Percentiles rank a stretch among this genome's conserved stretches.
These are phyloP conservation scores for Arthroderma sp. DNA, from an alignment of 2,329 filamentous ascomycete species.

Conservation along the genomic window DNA sequence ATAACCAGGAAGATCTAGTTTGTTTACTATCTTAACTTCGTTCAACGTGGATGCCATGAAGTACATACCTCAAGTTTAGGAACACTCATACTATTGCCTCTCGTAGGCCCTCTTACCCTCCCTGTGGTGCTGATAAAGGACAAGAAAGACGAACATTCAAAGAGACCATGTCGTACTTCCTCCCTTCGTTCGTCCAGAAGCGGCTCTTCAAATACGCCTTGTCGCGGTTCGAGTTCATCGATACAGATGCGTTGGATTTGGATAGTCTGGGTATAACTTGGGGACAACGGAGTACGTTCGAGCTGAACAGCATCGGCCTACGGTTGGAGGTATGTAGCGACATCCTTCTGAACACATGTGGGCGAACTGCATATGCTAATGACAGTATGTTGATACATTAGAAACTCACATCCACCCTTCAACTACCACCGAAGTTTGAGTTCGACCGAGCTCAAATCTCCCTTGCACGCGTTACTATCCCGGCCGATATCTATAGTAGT, in stretches of 20 bases:
- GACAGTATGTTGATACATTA: constrained; percentile 24
- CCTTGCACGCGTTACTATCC: constrained; percentile 66
- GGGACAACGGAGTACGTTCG: constrained; percentile 66
- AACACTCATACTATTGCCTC: background rate
- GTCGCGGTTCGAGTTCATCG: constrained; percentile 70
- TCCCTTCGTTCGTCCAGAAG: constrained; percentile 73
- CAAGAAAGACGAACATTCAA: background rate
- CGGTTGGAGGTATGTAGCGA: constrained; percentile 52
- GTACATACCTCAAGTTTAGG: no score
- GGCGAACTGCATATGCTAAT: background rate
- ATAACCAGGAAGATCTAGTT: no score
- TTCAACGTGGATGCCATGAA: no score
- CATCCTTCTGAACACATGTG: constrained; percentile 3
- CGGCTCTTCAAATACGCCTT: constrained; percentile 77
- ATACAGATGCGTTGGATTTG: constrained; percentile 72
- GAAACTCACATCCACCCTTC: constrained; percentile 65
- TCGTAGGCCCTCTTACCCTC: background rate
- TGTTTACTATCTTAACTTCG: no score
- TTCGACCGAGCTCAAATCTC: constrained; percentile 63
- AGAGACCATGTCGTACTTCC: constrained; percentile 53
- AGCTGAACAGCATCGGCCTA: constrained; percentile 75
- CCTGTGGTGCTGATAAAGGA: background rate
- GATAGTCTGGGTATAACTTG: constrained; percentile 74
- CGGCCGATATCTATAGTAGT: constrained; percentile 75
- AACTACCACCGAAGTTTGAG: constrained; percentile 58